Conservation (phyloP, 2,329 filamentous ascomycete genomes). For the Fusarium sulawesiense region DNA sequence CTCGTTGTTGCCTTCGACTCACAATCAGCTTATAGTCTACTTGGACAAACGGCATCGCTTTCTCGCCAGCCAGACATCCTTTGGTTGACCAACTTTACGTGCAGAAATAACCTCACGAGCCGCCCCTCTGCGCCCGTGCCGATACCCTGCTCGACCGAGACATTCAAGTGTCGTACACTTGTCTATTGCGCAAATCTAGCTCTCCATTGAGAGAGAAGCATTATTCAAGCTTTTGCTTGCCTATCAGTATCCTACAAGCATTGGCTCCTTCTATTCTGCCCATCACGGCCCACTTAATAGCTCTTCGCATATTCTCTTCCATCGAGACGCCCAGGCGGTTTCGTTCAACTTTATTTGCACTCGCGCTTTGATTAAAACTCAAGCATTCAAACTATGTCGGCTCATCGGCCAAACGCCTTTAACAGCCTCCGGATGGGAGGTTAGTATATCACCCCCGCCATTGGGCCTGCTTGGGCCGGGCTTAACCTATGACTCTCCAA, state of each 20-base stretch:
- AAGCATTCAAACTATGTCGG: conserved; percentile 73
- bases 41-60: conserved; percentile 27
- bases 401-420: conserved; percentile 92
- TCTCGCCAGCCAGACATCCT: conserved; percentile 13
- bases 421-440: conserved; percentile 93
- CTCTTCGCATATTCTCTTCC: conserved; percentile 45
- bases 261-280: conserved; percentile 46
- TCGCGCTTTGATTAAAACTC: conserved; percentile 43
- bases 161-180: conserved; percentile 35
- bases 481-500: conserved; percentile 3
- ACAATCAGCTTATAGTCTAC: conserved; percentile 41
- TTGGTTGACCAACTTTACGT: conserved; percentile 25
- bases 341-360: conserved; percentile 45
- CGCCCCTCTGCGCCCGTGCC: conserved; percentile 40
- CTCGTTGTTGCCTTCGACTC: conserved; percentile 39
- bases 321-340: conserved; percentile 39
- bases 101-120: conserved; percentile 40
- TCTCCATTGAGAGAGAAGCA: conserved; percentile 21
- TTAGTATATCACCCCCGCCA: conserved; percentile 62
- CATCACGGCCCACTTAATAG: conserved; percentile 51
- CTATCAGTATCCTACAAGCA: conserved; percentile 34
- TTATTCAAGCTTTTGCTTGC: conserved; percentile 15
- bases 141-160: conserved; percentile 44
- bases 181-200: conserved; percentile 38
- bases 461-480: conserved; percentile 7